Conservation (phyloP, 768 basidiomycete species). For the Fomitopsis serialis region DNA sequence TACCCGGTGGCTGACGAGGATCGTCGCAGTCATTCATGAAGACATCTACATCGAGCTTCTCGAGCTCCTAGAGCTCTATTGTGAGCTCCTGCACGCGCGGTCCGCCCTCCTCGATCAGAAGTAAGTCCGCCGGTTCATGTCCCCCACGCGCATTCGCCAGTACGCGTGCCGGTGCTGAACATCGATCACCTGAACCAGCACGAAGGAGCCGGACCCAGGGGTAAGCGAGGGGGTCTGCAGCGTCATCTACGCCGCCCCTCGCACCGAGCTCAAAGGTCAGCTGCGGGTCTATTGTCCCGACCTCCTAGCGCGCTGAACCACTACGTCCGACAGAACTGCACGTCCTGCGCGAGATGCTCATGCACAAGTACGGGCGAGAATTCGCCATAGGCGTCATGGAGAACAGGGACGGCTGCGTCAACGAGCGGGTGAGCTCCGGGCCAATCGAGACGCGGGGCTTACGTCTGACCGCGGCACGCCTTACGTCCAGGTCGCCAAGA, state of each 20-base stretch:
- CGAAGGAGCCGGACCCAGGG: slow-evolving; percentile 82
- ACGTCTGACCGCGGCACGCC: too few relatives aligned
- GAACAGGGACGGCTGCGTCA: slow-evolving; percentile 77
- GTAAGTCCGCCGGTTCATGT: slow-evolving; percentile 38
- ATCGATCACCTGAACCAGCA: slow-evolving; percentile 31
- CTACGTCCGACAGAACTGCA: slow-evolving; percentile 62
- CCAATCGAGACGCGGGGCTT: not conserved
- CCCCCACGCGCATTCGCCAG: not conserved
- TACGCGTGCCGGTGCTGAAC: not conserved
- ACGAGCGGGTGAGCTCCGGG: slow-evolving; percentile 59
- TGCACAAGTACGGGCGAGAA: slow-evolving; percentile 94
- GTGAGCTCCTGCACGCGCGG: slow-evolving; percentile 87
- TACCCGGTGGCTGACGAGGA: not conserved
- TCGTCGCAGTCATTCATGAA: slow-evolving; percentile 65
- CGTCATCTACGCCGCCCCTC: slow-evolving; percentile 86
- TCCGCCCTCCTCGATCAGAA: slow-evolving; percentile 89
- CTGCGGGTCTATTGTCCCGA: not conserved
- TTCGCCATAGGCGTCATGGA: slow-evolving; percentile 85
- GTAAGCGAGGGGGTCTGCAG: slow-evolving; percentile 82
- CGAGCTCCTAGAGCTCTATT: slow-evolving; percentile 91
- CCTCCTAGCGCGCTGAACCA: not conserved
- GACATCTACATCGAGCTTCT: slow-evolving; percentile 83
- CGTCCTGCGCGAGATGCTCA: slow-evolving; percentile 84
- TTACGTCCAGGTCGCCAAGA: slow-evolving; percentile 59
- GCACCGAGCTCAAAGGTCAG: slow-evolving; percentile 84